Evolutionary conservation across 2,329 filamentous ascomycete species (phyloP), one percentile per base, ranked within the genome.

Genomic region (Trichophyton simii): DNA sequence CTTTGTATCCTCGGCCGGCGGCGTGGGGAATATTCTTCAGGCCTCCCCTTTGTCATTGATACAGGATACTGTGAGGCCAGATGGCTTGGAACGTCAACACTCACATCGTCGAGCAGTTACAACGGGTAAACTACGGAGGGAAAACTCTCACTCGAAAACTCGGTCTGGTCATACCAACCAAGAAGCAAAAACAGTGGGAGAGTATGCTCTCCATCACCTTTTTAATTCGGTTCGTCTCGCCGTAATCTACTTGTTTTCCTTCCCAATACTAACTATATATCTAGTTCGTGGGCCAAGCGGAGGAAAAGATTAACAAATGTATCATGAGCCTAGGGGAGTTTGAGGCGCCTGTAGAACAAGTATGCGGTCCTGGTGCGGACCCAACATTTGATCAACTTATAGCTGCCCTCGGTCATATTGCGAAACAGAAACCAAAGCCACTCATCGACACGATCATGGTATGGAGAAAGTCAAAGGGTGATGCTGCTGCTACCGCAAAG

Each of bases 391-490:
- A 99, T 73, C 92, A 97, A 75, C 83, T 96, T 68, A 95, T 99
- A 65, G 85, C 87, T 31, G 94, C 95, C 15, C 80, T 99, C 44
- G 94, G 94, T 2, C 92, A 97, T 72, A 96, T 99, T 69, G 90
- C 92, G 60, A 88, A 90, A 63, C 88, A 91, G 66, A 95, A 95
- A 71, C 95, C 95, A 3, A 97, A 95, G 72, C 89, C 91, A 3
- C 77, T 99, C 59, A 96, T 99, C 69, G 94, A 99, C 73, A 91
- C 89, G 20, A 91, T 99, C 73, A 99, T 99, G 89, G 82, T 95
- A 36, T 99, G 94, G 94, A 86, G 94, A 61, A 97, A 96, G 74
- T 89, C 85, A 66, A 97, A 97, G 77, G 95, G 91, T 66, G 92
- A 97, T 73, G 85, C 87, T 22, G 91, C 91, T 31, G 87, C 84